These are phyloP conservation scores for Ascoidea tarda DNA, from an alignment of 805 yeast species.

Conservation along the genomic window DNA sequence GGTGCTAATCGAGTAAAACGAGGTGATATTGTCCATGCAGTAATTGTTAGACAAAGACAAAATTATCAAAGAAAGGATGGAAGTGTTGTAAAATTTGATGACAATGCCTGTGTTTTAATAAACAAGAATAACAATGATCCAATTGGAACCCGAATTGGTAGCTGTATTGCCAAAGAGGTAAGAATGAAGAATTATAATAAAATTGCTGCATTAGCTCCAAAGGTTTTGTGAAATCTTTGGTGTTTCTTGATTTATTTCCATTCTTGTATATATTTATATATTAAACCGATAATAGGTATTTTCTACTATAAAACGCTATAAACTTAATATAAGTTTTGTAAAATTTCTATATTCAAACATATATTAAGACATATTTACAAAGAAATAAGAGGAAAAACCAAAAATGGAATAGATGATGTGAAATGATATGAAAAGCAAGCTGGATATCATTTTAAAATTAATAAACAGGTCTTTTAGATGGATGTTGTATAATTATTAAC, in stretches of 20 bases:
- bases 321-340: too few relatives aligned
- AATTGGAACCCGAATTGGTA: constrained; percentile 81
- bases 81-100: constrained; percentile 74
- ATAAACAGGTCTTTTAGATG: neutral
- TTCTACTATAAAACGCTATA: too few relatives aligned
- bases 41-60: constrained; percentile 85
- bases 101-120: constrained; percentile 91
- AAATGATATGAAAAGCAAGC: too few relatives aligned
- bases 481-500: neutral
- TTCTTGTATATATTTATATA: too few relatives aligned
- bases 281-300: too few relatives aligned
- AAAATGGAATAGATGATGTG: too few relatives aligned
- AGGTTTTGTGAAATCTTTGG: constrained; percentile 31
- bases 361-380: too few relatives aligned
- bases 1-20: constrained; percentile 76
- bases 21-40: constrained; percentile 93
- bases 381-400: too few relatives aligned
- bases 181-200: constrained; percentile 73
- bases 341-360: too few relatives aligned
- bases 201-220: constrained; percentile 84
- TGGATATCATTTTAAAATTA: too few relatives aligned
- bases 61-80: constrained; percentile 76
- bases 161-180: constrained; percentile 85
- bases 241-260: too few relatives aligned
- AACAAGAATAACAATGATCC: constrained; percentile 86